Conservation (phyloP, 2,329 filamentous ascomycete species). For the Gaeumannomyces sp. region DNA sequence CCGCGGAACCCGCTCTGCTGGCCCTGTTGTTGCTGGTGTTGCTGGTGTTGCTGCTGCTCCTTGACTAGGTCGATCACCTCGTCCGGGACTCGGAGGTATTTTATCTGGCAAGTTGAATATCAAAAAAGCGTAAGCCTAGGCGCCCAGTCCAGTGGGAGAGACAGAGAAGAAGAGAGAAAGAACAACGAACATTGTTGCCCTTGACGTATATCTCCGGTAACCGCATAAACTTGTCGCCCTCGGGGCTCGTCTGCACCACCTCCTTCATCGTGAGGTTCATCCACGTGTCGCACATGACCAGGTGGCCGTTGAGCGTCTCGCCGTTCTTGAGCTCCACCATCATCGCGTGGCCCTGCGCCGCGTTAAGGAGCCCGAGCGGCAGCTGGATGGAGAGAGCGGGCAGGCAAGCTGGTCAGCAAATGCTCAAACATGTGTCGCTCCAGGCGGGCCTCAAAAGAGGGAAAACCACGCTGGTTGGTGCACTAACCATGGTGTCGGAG, state of each 20-base stretch:
- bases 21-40: constrained; percentile 58
- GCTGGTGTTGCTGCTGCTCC: constrained; percentile 84
- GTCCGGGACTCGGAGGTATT: constrained; percentile 93
- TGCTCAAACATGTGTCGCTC: background rate
- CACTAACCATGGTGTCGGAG: constrained; percentile 12
- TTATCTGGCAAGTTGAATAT: constrained; percentile 59
- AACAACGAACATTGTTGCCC: constrained; percentile 78
- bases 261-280: constrained; percentile 98
- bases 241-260: constrained; percentile 91
- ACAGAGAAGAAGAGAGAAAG: background rate
- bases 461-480: background rate
- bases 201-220: constrained; percentile 93
- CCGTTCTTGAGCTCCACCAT: constrained; percentile 96
- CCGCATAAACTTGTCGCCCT: constrained; percentile 89
- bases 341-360: constrained; percentile 96
- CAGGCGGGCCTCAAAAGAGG: background rate
- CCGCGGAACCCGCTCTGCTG: constrained; percentile 34
- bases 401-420: constrained; percentile 18
- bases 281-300: constrained; percentile 97
- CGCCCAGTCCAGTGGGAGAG: constrained; percentile 11
- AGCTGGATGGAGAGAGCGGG: constrained; percentile 36
- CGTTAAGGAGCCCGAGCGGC: constrained; percentile 79
- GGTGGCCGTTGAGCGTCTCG: constrained; percentile 92
- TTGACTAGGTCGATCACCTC: constrained; percentile 93
- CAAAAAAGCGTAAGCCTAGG: constrained; percentile 16